Base-by-base conservation (phyloP, 2,329 filamentous ascomycete species). In the Neopestalotiopsis clavispora region DNA sequence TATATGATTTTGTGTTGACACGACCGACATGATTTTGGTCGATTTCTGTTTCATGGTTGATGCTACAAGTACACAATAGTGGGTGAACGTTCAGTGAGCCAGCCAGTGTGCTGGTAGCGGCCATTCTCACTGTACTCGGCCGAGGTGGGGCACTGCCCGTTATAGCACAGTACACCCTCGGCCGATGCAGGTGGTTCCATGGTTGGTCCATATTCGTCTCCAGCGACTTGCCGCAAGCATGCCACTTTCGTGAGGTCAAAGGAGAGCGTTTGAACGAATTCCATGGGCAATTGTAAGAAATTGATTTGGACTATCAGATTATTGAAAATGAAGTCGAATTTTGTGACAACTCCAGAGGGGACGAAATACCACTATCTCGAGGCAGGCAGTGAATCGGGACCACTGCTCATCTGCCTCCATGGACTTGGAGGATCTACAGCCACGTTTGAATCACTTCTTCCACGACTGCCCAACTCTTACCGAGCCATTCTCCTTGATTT, bases 281-380 rank as follows among this genome's bases (percentile, higher is more conserved):
- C 23, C 23, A 23, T 3, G 23, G 23, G 23, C 2, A 23, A 23
- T 23, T 23, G 23, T 23, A 23, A 23, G 23, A 23, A 23, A 20
- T 42, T 14, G 30, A 4, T 23, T 12, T 7, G 17, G 17, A 2
- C 2, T 5, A 14, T 17, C 20, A 3, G 9, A 23, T 2, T 28
- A 56, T 20, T 34, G 10, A 58, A 28, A 67, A 32, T 42, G 42
- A 67, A 56, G 30, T 71, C 68, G 42, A 30, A 56, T 63, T 68
- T 67, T 38, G 68, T 70, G 58, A 71, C 66, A 14, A 74, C 73
- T 58, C 62, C 70, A 5, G 62, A 68, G 10, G 72, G 74, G 30
- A 74, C 74, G 7, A 73, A 74, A 32, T 71, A 73, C n/a, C 77
- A 79, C 69, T 78, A 73, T 69, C 71, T 70, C 4, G 67, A 71